Evolutionary conservation across 2,329 filamentous ascomycete species (phyloP), one percentile per base, ranked within the genome.

Genomic region (Diplodia mutila): DNA sequence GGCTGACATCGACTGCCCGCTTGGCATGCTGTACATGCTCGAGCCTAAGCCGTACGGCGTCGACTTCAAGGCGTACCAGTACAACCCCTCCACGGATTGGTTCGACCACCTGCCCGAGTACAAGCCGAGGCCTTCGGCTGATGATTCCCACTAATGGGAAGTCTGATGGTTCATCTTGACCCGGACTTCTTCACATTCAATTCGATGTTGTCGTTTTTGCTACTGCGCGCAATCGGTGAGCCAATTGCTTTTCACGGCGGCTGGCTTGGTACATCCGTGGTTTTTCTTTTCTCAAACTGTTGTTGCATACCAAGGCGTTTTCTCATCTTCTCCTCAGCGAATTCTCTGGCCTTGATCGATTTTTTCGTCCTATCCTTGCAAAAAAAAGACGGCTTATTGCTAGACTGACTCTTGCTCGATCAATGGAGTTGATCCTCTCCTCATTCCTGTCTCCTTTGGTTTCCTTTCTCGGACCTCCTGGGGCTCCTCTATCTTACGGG

Each of bases 21-120:
- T 99, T 59, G 95, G 95, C 21, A 94, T 97, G 84, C 85, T 97
- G 8, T 99, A 97, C 78, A 92, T 93, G 72, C 90, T 99, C 57
- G 94, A 99, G 80, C 95, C 95, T 71, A 97, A 97, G 84, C 95
- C 95, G 0, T 99, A 99, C 72, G 95, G 95, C 16, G 94, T 97
- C 68, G 94, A 97, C 69, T 97, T 98, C 82, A 94, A 97, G 78
- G 94, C 93, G 0, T 99, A 97, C 83, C 88, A 89, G 69, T 99
- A 97, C 82, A 92, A 97, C 76, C 87, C 92, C 70, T 83, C 85
- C 3, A 86, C 82, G 23, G 89, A 90, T 70, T 93, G 90, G 86
- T 99, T 99, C 74, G 89, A 95, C 68, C 89, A 95, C 76, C 81
- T 96, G 54, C 91, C 90, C n/a, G 85, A 94, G 74, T 98, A 95